Base-by-base conservation (phyloP, 768 basidiomycete genomes). In the Termitomyces sp. region DNA sequence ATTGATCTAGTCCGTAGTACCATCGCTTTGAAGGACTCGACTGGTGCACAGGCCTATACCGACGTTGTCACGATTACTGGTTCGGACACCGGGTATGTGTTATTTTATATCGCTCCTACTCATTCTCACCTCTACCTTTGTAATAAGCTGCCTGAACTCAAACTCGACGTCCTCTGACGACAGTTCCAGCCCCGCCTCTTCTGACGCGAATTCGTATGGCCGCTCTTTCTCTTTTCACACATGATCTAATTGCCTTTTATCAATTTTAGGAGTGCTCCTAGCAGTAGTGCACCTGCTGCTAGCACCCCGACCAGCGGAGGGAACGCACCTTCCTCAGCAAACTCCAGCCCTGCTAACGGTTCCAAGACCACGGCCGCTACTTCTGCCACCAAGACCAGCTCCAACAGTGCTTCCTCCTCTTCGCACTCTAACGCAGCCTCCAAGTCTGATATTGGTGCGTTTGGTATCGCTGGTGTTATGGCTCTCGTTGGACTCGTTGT, bases 1-100 rank as follows among this genome's bases (percentile, higher is more conserved):
- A 9, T 15, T 58, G 32, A 23, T 58, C 3, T 5, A 12, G 0
- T 31, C 16, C 27, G 12, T 48, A 90, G 88, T 60, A 79, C 79
- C n/a, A 60, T 81, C 32, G 63, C 63, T 12, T 54, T 87, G 58
- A 86, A 83, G 70, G 88, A 89, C 57, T 69, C 67, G 63, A 80
- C 80, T 13, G 88, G 88, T 15, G 15, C 64, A 1, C 65, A 61
- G 9, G 80, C 75, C 7, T 90, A 75, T 69, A 80, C 81, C 13
- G 80, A 81, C 48, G 69, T 72, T 2, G 70, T 83, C 31, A 80
- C 71, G 0, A 66, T 89, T 45, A 58, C 67, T 50, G 2, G 64
- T 5, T 70, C 80, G 11, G 70, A 74, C 54, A 56, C 61, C 7
- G 71, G 68, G 79, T 78, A 11, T 25, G 27, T 25, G 6, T 6